Evolutionary conservation across 306 rosid genomes (phyloP).

Genomic region (Pachyrhizus erosus): DNA sequence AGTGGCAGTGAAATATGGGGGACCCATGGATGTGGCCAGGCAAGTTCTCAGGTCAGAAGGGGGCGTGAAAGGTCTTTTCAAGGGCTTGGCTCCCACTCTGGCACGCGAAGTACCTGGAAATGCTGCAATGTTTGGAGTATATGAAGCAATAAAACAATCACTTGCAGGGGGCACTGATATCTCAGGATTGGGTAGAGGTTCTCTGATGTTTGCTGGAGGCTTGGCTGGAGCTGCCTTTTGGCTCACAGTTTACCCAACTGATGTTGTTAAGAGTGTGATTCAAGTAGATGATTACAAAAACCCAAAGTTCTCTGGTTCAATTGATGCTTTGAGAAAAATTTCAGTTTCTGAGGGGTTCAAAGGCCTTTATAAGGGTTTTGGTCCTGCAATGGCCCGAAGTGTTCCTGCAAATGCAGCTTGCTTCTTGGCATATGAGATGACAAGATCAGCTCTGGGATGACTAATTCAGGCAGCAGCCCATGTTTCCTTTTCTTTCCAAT

Average conservation of each 20-base stretch:
- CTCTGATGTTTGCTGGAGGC: conserved; percentile 86
- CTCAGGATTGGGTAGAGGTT: conserved; percentile 79
- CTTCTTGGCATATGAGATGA: conserved; percentile 92
- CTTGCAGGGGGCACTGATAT: conserved; percentile 90
- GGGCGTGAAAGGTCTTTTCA: conserved; percentile 83
- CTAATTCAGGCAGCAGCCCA: conserved; percentile 9
- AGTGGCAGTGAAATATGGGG: conserved; percentile 79
- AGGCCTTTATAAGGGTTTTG: conserved; percentile 94
- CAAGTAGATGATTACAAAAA: conserved; percentile 90
- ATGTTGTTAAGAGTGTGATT: conserved; percentile 89
- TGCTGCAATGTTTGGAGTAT: conserved; percentile 93
- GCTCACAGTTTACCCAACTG: conserved; percentile 84
- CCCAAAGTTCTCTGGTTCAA: conserved; percentile 80
- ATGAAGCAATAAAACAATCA: conserved; percentile 73
- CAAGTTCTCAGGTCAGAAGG: conserved; percentile 88
- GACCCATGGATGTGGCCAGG: conserved; percentile 94
- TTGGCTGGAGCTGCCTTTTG: conserved; percentile 90
- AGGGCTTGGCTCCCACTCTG: conserved; percentile 89
- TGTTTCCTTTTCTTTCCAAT: background rate
- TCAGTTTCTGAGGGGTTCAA: conserved; percentile 72
- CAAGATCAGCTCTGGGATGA: conserved; percentile 83
- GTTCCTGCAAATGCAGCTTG: conserved; percentile 97
- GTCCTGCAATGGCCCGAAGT: conserved; percentile 93
- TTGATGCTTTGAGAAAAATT: conserved; percentile 83
- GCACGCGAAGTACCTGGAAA: conserved; percentile 96